Evolutionary conservation across 2,329 filamentous ascomycete genomes (phyloP), one percentile per base, ranked within the genome.

Genomic region (Diaporthe australafricana): DNA sequence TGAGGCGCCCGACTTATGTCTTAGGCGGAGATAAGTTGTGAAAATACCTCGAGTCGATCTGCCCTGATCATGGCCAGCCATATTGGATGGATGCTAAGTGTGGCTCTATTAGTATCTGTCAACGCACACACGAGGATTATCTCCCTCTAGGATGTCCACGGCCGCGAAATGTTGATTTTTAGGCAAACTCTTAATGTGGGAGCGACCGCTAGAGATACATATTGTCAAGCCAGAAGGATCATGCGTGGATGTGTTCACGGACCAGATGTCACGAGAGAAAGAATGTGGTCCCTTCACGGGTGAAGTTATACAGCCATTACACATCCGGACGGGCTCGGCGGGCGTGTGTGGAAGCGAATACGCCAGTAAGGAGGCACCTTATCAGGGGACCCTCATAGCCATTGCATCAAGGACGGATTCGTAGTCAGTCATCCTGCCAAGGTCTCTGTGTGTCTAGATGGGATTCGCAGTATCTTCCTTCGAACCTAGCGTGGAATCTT

Each of bases 401-500:
- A 50, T 50, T 50, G 30, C n/a, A 27, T 50, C 60, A 32, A 65
- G n/a, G 60, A 50, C 50, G 60, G 45, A 25, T 35, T 50, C 45
- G 20, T 50, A 50, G 60, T 48, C 42, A 20, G 60, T 17, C 20
- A 48, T 63, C 42, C 60, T 48, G 60, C 45, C 60, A 50, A 22
- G 60, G 14, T 50, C n/a, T 27, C 16, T 65, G 42, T 50, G 45
- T 50, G 60, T 50, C 42, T 65, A n/a, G 17, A 65, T 65, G 60
- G 45, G 30, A 65, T 65, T 30, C 45, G 60, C 60, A 50, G 45
- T 42, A 32, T 47, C 35, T 38, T 66, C 50, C 48, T 50, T 35
- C 40, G 47, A 55, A 56, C 57, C 40, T 60, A 56, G 48, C 30
- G 57, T 66, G 55, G 30, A 68, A 72, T 52, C 62, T 40, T 45